These are phyloP conservation scores for Pseudogymnoascus sp. DNA, from an alignment of 2,329 filamentous ascomycete genomes.

Conservation along the genomic window DNA sequence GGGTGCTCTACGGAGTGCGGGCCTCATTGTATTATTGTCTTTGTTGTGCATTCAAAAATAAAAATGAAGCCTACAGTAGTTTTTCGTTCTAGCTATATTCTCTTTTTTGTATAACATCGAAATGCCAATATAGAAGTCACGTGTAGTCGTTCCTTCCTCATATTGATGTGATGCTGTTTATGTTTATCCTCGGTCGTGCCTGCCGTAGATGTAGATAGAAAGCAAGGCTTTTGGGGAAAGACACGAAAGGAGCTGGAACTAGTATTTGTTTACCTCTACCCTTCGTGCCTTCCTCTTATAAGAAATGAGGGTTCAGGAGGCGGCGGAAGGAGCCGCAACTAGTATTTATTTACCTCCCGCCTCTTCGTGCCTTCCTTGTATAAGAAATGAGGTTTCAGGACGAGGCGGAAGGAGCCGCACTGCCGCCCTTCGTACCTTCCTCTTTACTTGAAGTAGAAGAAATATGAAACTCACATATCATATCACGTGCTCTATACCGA, in stretches of 20 bases:
- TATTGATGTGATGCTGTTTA: not conserved
- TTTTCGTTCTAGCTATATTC: not conserved
- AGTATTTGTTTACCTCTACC: not conserved
- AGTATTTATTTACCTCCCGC: not conserved
- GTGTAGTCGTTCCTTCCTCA: not conserved
- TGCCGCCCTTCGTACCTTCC: not conserved
- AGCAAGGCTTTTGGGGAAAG: not conserved
- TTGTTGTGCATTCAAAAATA: not conserved
- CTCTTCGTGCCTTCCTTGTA: not conserved
- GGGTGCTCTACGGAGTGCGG: conserved; percentile 1
- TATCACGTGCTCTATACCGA: not conserved
- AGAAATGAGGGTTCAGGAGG: not conserved
- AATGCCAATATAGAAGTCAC: not conserved
- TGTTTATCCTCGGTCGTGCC: not conserved
- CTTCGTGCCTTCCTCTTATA: not conserved
- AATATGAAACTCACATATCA: not conserved
- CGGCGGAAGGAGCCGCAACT: not conserved
- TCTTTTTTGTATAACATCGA: not conserved
- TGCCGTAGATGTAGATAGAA: not conserved
- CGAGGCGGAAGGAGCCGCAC: not conserved
- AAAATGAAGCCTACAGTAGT: conserved; percentile 1
- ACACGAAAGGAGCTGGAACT: not conserved
- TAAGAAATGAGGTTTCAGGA: not conserved
- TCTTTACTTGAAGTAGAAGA: not conserved
- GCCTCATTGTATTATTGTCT: conserved; percentile 7